These are phyloP conservation scores for Ganoderma meredithae DNA, from an alignment of 1,284 basidiomycete genomes.

Conservation along the genomic window DNA sequence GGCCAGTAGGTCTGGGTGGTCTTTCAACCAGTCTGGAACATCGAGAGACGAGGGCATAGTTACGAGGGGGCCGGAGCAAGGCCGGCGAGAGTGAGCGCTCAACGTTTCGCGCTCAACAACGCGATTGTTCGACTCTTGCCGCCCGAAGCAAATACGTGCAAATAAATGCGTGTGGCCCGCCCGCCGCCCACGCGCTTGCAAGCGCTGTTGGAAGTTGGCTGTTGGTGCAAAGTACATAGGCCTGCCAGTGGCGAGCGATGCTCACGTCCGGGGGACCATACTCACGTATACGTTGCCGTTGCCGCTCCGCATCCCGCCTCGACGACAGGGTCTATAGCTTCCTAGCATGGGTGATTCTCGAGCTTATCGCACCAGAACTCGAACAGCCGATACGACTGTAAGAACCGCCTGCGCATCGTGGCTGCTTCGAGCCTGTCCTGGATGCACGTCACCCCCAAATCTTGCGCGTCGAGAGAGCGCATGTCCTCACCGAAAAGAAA, in stretches of 20 bases:
- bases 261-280: too few species aligned
- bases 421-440: slow-evolving; percentile 47
- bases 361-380: slow-evolving; percentile 57
- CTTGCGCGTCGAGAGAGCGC: slow-evolving; percentile 38
- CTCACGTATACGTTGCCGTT: slow-evolving; percentile 32
- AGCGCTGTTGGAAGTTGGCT: too few species aligned
- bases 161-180: too few species aligned
- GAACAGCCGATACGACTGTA: slow-evolving; percentile 55
- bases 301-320: slow-evolving; percentile 39
- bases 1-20: neutral
- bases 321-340: slow-evolving; percentile 60
- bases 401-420: slow-evolving; percentile 45
- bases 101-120: too few species aligned
- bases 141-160: too few species aligned
- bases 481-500: slow-evolving; percentile 49
- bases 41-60: neutral
- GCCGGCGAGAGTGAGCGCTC: too few species aligned
- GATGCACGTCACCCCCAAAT: slow-evolving; percentile 23
- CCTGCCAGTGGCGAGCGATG: too few species aligned
- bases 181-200: too few species aligned
- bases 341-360: slow-evolving; percentile 51
- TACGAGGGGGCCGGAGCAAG: neutral
- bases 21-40: neutral
- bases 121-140: too few species aligned
- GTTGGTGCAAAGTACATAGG: too few species aligned